These are phyloP conservation scores for Trichoderma endophyticum DNA, from an alignment of 2,329 filamentous ascomycete genomes.

Conservation along the genomic window DNA sequence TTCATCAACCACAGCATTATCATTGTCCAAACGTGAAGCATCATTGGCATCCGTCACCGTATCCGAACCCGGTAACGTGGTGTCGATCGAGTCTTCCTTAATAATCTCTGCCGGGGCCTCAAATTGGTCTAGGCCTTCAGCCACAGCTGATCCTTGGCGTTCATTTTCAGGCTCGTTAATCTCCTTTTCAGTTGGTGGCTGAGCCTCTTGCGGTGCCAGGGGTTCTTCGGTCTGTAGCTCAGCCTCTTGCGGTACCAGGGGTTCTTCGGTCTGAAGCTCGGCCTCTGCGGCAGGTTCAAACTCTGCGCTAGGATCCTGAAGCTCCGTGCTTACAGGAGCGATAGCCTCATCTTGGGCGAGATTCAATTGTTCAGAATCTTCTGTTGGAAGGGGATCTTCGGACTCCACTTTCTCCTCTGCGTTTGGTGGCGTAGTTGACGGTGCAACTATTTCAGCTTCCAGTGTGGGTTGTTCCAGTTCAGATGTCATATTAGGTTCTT, in stretches of 20 bases:
- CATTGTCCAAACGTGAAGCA: not conserved
- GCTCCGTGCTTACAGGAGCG: not conserved
- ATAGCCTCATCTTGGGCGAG: slow-evolving; percentile 13
- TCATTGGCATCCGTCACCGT: not conserved
- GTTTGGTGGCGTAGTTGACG: slow-evolving; percentile 27
- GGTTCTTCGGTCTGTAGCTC: not conserved
- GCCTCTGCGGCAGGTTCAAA: not conserved
- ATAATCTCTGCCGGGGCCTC: not conserved
- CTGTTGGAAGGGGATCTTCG: slow-evolving; percentile 9
- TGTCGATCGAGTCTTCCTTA: not conserved
- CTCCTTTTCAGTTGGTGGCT: not conserved
- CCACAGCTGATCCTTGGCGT: not conserved
- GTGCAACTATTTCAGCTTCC: not conserved
- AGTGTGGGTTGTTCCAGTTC: slow-evolving; percentile 14
- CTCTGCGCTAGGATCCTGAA: not conserved
- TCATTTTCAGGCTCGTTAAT: not conserved
- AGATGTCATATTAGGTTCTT: slow-evolving; percentile 16
- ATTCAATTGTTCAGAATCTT: slow-evolving; percentile 12
- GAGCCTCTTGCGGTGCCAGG: not conserved
- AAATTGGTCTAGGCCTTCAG: not conserved
- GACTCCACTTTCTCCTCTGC: slow-evolving; percentile 31
- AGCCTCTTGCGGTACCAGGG: not conserved
- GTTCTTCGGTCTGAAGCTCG: not conserved
- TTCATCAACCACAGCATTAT: not conserved
- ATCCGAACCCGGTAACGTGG: not conserved